Evolutionary conservation across 345 rosid genomes (phyloP).

Genomic region (Salix brachista): DNA sequence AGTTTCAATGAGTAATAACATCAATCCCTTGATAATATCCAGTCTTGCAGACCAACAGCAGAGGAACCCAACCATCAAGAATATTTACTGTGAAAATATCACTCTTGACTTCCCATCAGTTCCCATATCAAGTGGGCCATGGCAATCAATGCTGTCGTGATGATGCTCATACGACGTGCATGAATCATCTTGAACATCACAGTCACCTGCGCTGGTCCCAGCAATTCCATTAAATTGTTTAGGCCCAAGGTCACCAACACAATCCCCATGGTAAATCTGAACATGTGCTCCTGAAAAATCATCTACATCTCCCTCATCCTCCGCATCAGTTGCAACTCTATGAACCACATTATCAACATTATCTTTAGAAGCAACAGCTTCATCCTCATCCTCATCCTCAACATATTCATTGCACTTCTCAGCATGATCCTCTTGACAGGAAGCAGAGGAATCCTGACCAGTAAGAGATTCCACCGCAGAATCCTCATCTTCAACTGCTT

Average conservation of each 20-base stretch:
- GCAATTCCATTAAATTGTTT: constrained; percentile 11
- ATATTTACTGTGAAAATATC: background rate
- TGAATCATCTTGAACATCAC: constrained; percentile 32
- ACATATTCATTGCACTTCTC: constrained; percentile 24
- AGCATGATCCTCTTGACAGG: constrained; percentile 8
- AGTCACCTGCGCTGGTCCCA: constrained; percentile 11
- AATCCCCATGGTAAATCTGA: constrained; percentile 5
- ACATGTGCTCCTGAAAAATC: constrained; percentile 13
- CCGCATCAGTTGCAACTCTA: constrained; percentile 26
- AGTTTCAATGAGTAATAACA: background rate
- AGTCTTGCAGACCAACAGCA: background rate
- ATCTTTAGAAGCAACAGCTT: constrained; percentile 17
- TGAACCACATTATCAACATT: background rate
- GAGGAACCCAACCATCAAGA: background rate
- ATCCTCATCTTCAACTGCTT: constrained; percentile 29
- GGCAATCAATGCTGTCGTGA: constrained; percentile 13
- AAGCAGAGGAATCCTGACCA: constrained; percentile 13
- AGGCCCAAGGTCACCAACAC: background rate
- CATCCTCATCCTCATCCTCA: constrained; percentile 27
- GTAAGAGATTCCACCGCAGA: constrained; percentile 39
- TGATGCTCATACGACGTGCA: constrained; percentile 34
- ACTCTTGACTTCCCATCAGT: constrained; percentile 16
- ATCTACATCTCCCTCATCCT: constrained; percentile 35
- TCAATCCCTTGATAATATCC: background rate
- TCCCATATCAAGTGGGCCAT: constrained; percentile 8